Conservation (phyloP, 2,329 filamentous ascomycete genomes). For the Epichloe coenophiala region DNA sequence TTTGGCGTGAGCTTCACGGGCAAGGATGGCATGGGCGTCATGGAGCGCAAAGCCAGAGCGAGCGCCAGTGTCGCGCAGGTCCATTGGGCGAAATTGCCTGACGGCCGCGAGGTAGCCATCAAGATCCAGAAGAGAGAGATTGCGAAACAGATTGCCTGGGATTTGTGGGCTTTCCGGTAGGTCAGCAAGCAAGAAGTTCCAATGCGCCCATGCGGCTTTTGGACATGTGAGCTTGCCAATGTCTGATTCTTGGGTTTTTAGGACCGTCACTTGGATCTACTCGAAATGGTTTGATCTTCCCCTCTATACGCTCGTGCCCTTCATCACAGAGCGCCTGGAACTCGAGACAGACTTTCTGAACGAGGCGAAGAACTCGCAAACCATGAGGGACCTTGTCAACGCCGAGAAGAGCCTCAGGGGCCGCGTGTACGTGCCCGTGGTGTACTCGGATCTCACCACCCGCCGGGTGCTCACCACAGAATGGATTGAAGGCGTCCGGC, state of each 20-base stretch:
- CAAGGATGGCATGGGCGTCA: conserved; percentile 51
- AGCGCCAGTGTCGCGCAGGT: conserved; percentile 94
- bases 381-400: conserved; percentile 66
- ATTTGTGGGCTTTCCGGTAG: conserved; percentile 87
- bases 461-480: conserved; percentile 83
- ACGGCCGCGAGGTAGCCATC: conserved; percentile 84
- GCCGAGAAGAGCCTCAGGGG: conserved; percentile 62
- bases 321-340: conserved; percentile 80
- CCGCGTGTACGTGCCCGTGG: conserved; percentile 76
- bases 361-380: conserved; percentile 77
- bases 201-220: neutral
- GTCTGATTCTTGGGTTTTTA: conserved; percentile 17
- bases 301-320: conserved; percentile 79
- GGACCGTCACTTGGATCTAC: conserved; percentile 69
- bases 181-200: conserved; percentile 12
- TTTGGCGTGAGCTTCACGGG: conserved; percentile 78
- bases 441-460: conserved; percentile 72
- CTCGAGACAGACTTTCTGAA: conserved; percentile 91
- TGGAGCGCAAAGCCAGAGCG: conserved; percentile 49
- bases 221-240: neutral
- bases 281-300: conserved; percentile 87
- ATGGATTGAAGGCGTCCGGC: conserved; percentile 88
- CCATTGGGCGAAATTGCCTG: conserved; percentile 76
- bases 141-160: conserved; percentile 78
- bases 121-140: conserved; percentile 98